Evolutionary conservation across 2,329 filamentous ascomycete genomes (phyloP).

Genomic region (Hymenoscyphus repandus): DNA sequence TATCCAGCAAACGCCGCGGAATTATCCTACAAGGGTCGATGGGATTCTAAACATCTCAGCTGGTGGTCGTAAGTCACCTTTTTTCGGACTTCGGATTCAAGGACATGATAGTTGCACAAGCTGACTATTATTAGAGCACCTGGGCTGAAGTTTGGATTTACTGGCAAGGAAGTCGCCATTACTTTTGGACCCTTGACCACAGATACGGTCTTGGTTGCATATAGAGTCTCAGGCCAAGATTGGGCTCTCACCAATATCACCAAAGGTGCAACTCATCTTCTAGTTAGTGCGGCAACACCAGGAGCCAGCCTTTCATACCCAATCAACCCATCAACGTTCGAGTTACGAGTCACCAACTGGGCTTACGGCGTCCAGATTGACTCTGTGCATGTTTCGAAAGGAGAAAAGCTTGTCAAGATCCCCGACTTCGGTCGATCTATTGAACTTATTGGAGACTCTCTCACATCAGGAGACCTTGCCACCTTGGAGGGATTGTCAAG

Average conservation of each 20-base stretch:
- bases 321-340: conserved; percentile 44
- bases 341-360: conserved; percentile 58
- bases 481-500: conserved; percentile 53
- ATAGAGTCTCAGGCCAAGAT: conserved; percentile 52
- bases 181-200: conserved; percentile 27
- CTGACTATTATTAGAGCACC: conserved; percentile 32
- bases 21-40: conserved; percentile 57
- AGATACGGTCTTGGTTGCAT: conserved; percentile 44
- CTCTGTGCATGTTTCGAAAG: conserved; percentile 43
- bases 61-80: conserved; percentile 50
- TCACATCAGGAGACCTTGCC: conserved; percentile 52
- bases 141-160: conserved; percentile 25
- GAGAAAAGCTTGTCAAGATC: conserved; percentile 40
- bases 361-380: conserved; percentile 53
- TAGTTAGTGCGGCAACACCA: conserved; percentile 42
- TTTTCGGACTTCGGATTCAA: not conserved
- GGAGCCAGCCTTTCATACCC: conserved; percentile 40
- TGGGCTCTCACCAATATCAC: conserved; percentile 59
- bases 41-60: conserved; percentile 55
- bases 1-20: conserved; percentile 48
- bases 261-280: conserved; percentile 48
- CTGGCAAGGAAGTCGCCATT: conserved; percentile 21
- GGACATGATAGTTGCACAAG: not conserved
- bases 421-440: conserved; percentile 34
- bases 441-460: conserved; percentile 43